Evolutionary conservation across 106 monocot species (phyloP), one percentile per base, ranked within the genome.

Genomic region (Platanthera zijinensis): DNA sequence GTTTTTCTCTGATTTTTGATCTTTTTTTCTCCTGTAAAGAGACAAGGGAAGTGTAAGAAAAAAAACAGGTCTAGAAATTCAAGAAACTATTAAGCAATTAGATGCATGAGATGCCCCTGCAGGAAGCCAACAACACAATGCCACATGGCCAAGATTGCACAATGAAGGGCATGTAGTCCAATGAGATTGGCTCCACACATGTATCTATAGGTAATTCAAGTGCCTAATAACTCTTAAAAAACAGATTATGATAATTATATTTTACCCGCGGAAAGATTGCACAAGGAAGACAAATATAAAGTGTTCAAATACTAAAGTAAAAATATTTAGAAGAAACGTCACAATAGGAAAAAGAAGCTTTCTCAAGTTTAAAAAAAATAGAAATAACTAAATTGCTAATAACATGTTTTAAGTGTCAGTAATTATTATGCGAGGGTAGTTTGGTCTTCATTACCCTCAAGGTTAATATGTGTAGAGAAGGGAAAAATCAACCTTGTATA

Each of bases 1-100:
- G 78, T 45, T 83, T 87, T 77, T 87, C 85, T 53, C 78, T 87
- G 1, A 90, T 76, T 66, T 83, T 90, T 74, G 72, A 51, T 71
- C 14, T 83, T 17, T 83, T 45, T 57, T 83, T 90, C 74, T 81
- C 85, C 90, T 90, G 76, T 21, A 75, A 61, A 73, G 14, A 53
- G 45, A 61, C 17, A 50, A 50, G 8, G 14, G 59, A 72, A 13
- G 32, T 19, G 14, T 47, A 69, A 13, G 10, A 39, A 10, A 22
- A 66, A 10, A 66, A 32, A 5, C 19, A 61, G 59, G 21, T 57
- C 5, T 9, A 57, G 39, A 39, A 39, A 39, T 39, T 57, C 5
- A 1, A 57, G 39, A 39, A 39, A 39, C 1, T 39, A 39, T 39
- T 39, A 39, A 39, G 39, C 3, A 3, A 39, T 39, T 39, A 39